These are phyloP conservation scores for Thielaviopsis populi DNA, from an alignment of 2,329 filamentous ascomycete genomes.

Conservation along the genomic window DNA sequence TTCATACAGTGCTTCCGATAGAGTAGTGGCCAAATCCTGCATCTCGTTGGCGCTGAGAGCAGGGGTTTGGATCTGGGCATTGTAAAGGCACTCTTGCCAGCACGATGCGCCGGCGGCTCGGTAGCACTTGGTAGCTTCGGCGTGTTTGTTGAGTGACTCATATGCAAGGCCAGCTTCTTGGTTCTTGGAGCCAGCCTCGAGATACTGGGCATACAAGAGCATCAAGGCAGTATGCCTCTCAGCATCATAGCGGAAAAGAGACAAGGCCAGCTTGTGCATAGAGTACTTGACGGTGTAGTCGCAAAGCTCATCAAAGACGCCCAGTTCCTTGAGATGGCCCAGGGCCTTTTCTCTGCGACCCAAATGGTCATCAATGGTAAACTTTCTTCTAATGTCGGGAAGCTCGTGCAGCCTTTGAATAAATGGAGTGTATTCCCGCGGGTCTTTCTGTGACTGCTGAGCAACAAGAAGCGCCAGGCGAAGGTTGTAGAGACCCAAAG, in stretches of 20 bases:
- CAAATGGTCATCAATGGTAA: constrained; percentile 80
- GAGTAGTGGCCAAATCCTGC: constrained; percentile 49
- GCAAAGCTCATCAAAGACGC: constrained; percentile 54
- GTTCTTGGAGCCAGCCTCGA: constrained; percentile 60
- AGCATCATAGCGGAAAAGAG: constrained; percentile 69
- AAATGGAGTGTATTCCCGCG: constrained; percentile 88
- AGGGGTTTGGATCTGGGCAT: constrained; percentile 51
- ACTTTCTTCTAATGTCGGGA: constrained; percentile 53
- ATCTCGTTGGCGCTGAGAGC: constrained; percentile 47
- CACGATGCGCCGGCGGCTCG: constrained; percentile 57
- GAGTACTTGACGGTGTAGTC: constrained; percentile 64
- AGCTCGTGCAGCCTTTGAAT: constrained; percentile 73
- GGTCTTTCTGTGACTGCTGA: constrained; percentile 91
- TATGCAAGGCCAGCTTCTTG: constrained; percentile 82
- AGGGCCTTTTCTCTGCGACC: constrained; percentile 64
- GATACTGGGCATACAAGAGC: constrained; percentile 60
- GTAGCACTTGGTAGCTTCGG: constrained; percentile 67
- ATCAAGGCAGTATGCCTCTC: constrained; percentile 53
- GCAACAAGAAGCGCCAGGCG: constrained; percentile 81
- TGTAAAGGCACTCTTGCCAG: constrained; percentile 84
- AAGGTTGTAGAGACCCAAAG: constrained; percentile 80
- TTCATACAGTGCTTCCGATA: constrained; percentile 69
- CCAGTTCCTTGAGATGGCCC: constrained; percentile 55
- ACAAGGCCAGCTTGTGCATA: constrained; percentile 64
- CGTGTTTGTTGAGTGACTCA: constrained; percentile 65